Conservation (phyloP, 768 basidiomycete species). For the Kwoniella sp. region DNA sequence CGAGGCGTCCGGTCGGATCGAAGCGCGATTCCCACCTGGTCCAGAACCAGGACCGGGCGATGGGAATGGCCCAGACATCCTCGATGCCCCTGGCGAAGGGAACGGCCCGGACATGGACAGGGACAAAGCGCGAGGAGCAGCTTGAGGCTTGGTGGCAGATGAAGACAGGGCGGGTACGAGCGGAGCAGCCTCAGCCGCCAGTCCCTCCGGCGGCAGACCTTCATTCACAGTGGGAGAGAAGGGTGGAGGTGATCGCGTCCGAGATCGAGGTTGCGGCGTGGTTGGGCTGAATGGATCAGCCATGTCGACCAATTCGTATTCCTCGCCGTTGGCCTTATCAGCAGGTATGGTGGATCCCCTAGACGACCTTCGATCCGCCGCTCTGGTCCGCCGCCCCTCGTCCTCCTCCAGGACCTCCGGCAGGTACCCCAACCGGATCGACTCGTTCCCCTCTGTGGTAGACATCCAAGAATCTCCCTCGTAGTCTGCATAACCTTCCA, state of each 20-base stretch:
- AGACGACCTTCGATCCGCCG: slow-evolving; percentile 8
- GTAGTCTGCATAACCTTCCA: slow-evolving; percentile 45
- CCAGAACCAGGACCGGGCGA: background rate
- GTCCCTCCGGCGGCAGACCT: too few species aligned
- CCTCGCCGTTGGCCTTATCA: background rate
- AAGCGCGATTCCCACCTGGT: slow-evolving; percentile 12
- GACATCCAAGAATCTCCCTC: slow-evolving; percentile 46
- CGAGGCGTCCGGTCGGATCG: slow-evolving; percentile 23
- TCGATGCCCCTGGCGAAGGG: slow-evolving; percentile 11
- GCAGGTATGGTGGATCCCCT: slow-evolving; percentile 7
- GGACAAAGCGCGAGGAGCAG: background rate
- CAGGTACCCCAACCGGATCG: slow-evolving; percentile 32
- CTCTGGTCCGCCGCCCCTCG: slow-evolving; percentile 15
- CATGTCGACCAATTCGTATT: slow-evolving; percentile 11
- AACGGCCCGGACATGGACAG: slow-evolving; percentile 38
- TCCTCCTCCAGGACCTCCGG: slow-evolving; percentile 33
- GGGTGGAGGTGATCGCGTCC: slow-evolving; percentile 4
- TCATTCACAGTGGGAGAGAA: background rate
- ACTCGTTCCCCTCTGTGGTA: slow-evolving; percentile 31
- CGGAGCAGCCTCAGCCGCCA: background rate
- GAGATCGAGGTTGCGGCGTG: too few species aligned
- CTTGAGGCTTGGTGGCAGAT: background rate
- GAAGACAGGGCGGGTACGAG: background rate
- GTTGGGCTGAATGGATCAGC: slow-evolving; percentile 2
- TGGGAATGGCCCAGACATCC: slow-evolving; percentile 13